These are phyloP conservation scores for Echinosophora koreensis DNA, from an alignment of 306 rosid species.

Conservation along the genomic window DNA sequence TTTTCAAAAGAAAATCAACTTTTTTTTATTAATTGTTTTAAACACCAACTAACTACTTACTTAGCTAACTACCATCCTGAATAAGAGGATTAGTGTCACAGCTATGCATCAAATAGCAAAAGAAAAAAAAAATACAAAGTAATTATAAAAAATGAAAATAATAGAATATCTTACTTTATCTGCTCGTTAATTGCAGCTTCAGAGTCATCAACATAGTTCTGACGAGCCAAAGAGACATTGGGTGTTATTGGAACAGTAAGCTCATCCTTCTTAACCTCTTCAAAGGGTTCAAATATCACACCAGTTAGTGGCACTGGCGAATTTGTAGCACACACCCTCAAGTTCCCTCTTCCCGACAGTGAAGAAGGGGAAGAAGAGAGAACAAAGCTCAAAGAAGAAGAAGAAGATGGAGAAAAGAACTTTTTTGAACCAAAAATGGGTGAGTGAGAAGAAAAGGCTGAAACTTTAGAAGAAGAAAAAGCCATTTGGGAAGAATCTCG, in stretches of 20 bases:
- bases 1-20: no score
- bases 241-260: conserved; percentile 46
- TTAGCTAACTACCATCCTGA: no score
- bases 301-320: conserved; percentile 30
- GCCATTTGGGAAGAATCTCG: conserved; percentile 47
- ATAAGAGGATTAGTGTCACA: no score
- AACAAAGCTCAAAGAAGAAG: conserved; percentile 22
- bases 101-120: no score
- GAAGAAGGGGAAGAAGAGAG: neutral
- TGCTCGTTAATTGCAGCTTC: conserved; percentile 61
- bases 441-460: conserved; percentile 32
- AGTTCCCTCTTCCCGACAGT: conserved; percentile 2
- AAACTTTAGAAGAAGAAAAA: conserved; percentile 46
- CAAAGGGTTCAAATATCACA: conserved; percentile 59
- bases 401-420: neutral
- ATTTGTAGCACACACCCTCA: conserved; percentile 43
- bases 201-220: conserved; percentile 42
- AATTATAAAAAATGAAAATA: no score
- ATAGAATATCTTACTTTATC: conserved; percentile 49
- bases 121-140: no score
- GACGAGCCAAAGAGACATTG: conserved; percentile 63
- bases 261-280: conserved; percentile 54
- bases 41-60: no score
- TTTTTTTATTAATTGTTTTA: no score
- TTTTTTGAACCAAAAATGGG: conserved; percentile 41